Base-by-base conservation (phyloP, 2,329 filamentous ascomycete genomes). In the Diaporthe eres region DNA sequence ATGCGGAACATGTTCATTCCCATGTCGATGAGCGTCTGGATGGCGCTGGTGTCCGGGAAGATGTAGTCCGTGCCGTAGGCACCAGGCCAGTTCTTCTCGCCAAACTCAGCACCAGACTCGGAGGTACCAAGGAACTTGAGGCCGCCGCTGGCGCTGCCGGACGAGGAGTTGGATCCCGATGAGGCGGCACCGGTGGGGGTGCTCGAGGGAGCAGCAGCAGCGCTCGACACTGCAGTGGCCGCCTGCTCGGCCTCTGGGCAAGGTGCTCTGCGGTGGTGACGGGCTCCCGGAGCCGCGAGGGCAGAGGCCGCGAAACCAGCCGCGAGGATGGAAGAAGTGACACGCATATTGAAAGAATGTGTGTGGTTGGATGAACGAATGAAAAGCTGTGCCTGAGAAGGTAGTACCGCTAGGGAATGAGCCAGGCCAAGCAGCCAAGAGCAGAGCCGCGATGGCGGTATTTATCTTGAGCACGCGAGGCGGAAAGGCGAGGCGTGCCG, bases 21-120 rank as follows among this genome's bases (percentile, higher is more conserved):
- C 63, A 88, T 81, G 51, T 81, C 81, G 58, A 87, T 86, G 73
- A 92, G 84, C 17, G 86, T 89, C 84, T 90, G 79, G 58, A 91
- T 87, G 15, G 87, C 81, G 5, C 84, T 82, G 22, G 87, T 82
- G 67, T 90, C 86, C 2, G 92, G 92, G 86, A 91, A 94, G 77
- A 84, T 92, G 82, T 90, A 94, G 78, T 94, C 88, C 15, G 82
- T 92, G 77, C 88, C 89, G 80, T 89, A 88, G 0, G 81, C 81
- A 25, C 92, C 92, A 0, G 92, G 92, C 53, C 90, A 86, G 53
- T 83, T 87, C 25, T 80, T 83, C 75, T 89, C 83, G 34, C 92
- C 92, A 74, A 94, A 94, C 81, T 94, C 93, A 65, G 90, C 91
- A 55, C 91, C 90, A 28, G 85, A 82, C 79, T 87, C 81, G 79